A percentile compares a stretch with the other conserved stretches of the same genome.
phyloP scores from a whole-genome alignment of 441 rosid genomes.

The Euphorbia celastroides region DNA sequence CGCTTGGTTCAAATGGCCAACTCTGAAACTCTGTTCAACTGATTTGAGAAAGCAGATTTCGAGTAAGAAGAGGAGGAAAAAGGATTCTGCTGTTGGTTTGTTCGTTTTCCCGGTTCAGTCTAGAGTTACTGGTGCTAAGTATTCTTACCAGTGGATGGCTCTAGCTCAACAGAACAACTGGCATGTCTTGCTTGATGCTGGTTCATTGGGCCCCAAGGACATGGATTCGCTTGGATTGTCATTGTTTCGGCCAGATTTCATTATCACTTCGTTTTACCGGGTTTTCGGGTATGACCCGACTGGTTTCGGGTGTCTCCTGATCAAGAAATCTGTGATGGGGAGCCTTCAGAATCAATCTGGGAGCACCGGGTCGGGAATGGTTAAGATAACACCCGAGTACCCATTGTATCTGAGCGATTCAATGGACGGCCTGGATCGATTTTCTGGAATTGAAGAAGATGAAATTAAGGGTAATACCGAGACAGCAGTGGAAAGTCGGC shows the following conservation, averaged over 20 bases:
- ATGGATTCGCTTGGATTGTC: conserved; percentile 97
- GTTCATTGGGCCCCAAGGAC: conserved; percentile 94
- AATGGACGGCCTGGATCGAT: conserved; percentile 65
- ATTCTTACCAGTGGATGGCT: conserved; percentile 99
- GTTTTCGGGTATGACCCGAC: conserved; percentile 94
- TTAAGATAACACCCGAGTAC: conserved; percentile 87
- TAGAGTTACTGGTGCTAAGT: conserved; percentile 87
- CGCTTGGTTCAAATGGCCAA: conserved; percentile 97
- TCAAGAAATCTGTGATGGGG: conserved; percentile 95
- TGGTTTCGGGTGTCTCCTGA: conserved; percentile 92
- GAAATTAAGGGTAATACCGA: conserved; percentile 49
- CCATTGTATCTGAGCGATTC: conserved; percentile 89
- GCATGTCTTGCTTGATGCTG: conserved; percentile 98
- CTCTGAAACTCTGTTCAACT: conserved; percentile 87
- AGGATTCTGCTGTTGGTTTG: conserved; percentile 81
- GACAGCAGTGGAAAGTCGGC: conserved; percentile 45
- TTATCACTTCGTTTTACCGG: conserved; percentile 82
- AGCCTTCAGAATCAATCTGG: conserved; percentile 88
- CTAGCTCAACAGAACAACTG: conserved; percentile 93
- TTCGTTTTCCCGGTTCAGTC: conserved; percentile 99
- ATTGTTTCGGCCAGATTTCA: conserved; percentile 92
- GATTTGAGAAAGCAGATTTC: conserved; percentile 86
- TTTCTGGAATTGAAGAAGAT: conserved; percentile 48
- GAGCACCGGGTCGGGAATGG: conserved; percentile 93
- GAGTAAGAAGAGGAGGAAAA: conserved; percentile 81